A percentile compares a stretch with the other conserved stretches of the same genome.
Conservation (phyloP, 2,329 filamentous ascomycete species). For the Cladosporium halotolerans region DNA sequence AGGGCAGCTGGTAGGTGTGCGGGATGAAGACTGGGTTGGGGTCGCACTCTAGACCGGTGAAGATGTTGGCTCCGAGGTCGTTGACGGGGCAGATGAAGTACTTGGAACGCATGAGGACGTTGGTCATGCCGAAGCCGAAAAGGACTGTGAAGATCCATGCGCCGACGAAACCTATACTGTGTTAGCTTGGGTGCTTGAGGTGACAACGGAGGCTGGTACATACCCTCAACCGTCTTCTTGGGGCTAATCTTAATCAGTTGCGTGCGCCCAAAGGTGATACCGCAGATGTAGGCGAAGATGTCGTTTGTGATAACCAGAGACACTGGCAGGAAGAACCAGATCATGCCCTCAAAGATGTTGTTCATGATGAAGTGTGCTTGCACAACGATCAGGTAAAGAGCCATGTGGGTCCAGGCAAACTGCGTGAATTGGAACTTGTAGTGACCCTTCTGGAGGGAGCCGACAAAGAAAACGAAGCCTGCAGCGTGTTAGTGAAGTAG, state of each 20-base stretch:
- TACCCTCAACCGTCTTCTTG: constrained; percentile 89
- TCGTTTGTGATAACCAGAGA: constrained; percentile 97
- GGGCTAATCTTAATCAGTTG: constrained; percentile 97
- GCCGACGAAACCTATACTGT: constrained; percentile 67
- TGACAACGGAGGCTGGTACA: not conserved
- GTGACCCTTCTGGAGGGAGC: constrained; percentile 86
- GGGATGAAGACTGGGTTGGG: constrained; percentile 88
- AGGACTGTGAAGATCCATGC: constrained; percentile 93
- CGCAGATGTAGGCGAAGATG: constrained; percentile 96
- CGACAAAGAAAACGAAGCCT: constrained; percentile 98
- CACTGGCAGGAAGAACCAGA: constrained; percentile 97
- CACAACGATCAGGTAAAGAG: constrained; percentile 92
- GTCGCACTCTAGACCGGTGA: constrained; percentile 81
- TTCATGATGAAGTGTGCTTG: constrained; percentile 99
- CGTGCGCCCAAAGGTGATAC: constrained; percentile 92
- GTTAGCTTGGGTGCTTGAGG: not conserved
- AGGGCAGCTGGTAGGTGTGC: constrained; percentile 63
- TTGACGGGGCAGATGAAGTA: constrained; percentile 99
- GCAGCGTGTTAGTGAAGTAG: constrained; percentile 1
- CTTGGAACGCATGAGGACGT: constrained; percentile 79
- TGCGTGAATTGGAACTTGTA: constrained; percentile 99
- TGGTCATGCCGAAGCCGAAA: constrained; percentile 75
- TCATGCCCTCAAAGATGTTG: constrained; percentile 98
- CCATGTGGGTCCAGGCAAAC: constrained; percentile 99
- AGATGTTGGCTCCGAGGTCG: constrained; percentile 87